Evolutionary conservation across 352 stramenopile species (phyloP), one percentile per base, ranked within the genome.

Genomic region (Phytophthora boehmeriae): DNA sequence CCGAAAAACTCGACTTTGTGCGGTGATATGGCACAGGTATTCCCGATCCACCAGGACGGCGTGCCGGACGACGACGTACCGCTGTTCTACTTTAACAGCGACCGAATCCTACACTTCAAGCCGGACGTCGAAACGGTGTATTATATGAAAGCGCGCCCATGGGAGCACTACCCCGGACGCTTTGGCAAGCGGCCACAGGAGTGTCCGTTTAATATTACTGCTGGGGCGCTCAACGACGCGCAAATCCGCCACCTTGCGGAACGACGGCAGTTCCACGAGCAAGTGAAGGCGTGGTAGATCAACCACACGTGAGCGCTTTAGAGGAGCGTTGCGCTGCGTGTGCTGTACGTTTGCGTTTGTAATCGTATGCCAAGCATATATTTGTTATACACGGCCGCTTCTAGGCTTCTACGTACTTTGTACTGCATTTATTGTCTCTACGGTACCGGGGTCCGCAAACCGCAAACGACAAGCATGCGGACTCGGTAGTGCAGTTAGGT

Each of bases 11-110:
- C 53, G 11, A 68, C 66, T 6, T n/a, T 88, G 2, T 88, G 78
- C 36, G 78, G 78, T 39, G 71, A 88, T 32, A 65, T 70, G 45
- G 61, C 83, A 25, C 78, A 88, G 30, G 75, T 74, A 36, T 82
- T 76, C 46, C 78, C 76, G n/a, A 64, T 76, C 27, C 54, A 68
- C 16, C 51, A 43, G n/a, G 46, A 66, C 5, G 55, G 23, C 9
- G 60, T 65, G 11, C 47, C 55, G 13, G 63, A 56, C 36, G 62
- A 70, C 30, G 49, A 75, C 16, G 53, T 74, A 0, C 56, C 63
- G 11, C 41, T 73, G 30, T 69, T 85, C 10, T 88, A 83, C 59
- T 70, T 85, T 39, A 85, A 83, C 54, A 88, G 75, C 58, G 73
- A 88, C 60, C 60, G 72, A 22, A 81, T 88, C 39, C 59, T 75